Evolutionary conservation across 2,329 filamentous ascomycete species (phyloP), one percentile per base, ranked within the genome.

Genomic region (Aspergillus neotritici): DNA sequence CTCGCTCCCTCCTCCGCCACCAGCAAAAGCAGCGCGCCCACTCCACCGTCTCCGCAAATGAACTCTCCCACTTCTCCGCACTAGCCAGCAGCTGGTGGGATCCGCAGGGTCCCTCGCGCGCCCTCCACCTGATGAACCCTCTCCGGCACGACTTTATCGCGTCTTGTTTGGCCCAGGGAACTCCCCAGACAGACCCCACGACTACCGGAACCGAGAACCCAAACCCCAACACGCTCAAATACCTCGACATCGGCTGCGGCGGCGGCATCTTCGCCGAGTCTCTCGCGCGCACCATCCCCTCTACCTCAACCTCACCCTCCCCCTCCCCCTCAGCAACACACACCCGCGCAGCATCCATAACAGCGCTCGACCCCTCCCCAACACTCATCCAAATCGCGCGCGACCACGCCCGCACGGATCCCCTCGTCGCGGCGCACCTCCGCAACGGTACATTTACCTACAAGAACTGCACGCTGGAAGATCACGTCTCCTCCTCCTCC

Each of bases 41-140:
- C 46, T 63, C 64, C 34, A 64, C 66, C 43, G 87, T 98, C 68
- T 94, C 94, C 58, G 79, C 86, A 41, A 80, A 84, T 53, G 91
- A 98, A 72, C 81, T 98, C 52, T 86, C 86, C 13, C 93, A 98
- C 73, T 98, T 98, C 78, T 89, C 89, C 61, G 82, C 82, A 50
- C 87, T 98, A 59, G 93, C 93, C 52, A 87, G 86, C 53, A 84
- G 84, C 58, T 98, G 93, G 93, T 98, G 93, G 93, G 90, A 97
- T 68, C 87, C 91, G 1, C 83, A 95, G 62, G 93, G 93, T 40
- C 84, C 91, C 5, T 96, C 89, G 4, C 82, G 91, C 31, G 82
- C 96, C 46, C 81, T 98, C 2, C 93, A 98, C 68, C 83, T 95
- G 54, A 97, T 98, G 91, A 97, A 98, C 70, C 93, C 93, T 2